Evolutionary conservation across 106 monocot species (phyloP), one percentile per base, ranked within the genome.

Genomic region (Hemerocallis citrina): DNA sequence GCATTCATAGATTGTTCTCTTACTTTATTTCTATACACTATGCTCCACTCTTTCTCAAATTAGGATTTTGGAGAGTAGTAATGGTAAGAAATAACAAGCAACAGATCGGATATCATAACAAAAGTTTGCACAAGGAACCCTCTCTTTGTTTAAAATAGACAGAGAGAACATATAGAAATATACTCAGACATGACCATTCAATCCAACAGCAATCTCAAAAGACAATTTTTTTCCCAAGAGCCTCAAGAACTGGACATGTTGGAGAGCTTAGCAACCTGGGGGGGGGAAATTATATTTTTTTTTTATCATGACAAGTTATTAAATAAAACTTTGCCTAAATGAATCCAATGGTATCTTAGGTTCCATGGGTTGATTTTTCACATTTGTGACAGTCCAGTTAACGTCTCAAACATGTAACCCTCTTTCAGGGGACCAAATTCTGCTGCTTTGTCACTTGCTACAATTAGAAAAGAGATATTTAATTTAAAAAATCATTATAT

Each of bases 141-240:
- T n/a, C n/a, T n/a, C n/a, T n/a, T n/a, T n/a, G n/a, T n/a, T n/a
- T n/a, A n/a, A n/a, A n/a, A n/a, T n/a, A n/a, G n/a, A n/a, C n/a
- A n/a, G n/a, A n/a, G n/a, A n/a, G n/a, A n/a, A n/a, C n/a, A n/a
- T n/a, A n/a, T n/a, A n/a, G n/a, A n/a, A n/a, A n/a, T n/a, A n/a
- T 95, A 96, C 95, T 90, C 95, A 96, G 12, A 96, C 86, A 34
- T 86, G 95, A 13, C 95, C 95, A 65, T 96, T 96, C 67, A 96
- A 72, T 30, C 95, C 95, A 70, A 84, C 48, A 23, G 90, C 95
- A 58, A 72, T 87, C 81, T 96, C 95, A 58, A 81, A 96, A 42
- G 90, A 86, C 50, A 87, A 65, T 22, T 77, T 86, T 66, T 86
- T 87, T 19, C 95, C 95, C n/a, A 7, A 96, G 83, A 17, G 83